These are phyloP conservation scores for Tubosaeta brunneosetosa DNA, from an alignment of 768 basidiomycete species.

Conservation along the genomic window DNA sequence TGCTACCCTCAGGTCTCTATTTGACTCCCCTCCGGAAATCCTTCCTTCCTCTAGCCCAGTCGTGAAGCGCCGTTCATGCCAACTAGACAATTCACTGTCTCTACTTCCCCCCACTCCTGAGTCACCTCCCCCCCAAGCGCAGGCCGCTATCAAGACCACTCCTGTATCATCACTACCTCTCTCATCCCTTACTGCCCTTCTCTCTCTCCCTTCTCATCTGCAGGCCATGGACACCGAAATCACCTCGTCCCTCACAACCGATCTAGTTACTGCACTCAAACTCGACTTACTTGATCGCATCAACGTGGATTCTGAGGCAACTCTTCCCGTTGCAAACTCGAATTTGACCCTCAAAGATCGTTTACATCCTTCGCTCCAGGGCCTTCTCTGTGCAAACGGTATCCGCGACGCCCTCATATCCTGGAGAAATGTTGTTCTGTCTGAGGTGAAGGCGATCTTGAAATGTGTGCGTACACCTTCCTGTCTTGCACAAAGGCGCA, in stretches of 20 bases:
- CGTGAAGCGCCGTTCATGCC: conserved; percentile 6
- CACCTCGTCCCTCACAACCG: conserved; percentile 67
- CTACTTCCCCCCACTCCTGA: conserved; percentile 37
- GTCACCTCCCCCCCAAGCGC: conserved; percentile 12
- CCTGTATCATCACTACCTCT: conserved; percentile 46
- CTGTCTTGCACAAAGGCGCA: not conserved
- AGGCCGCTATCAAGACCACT: conserved; percentile 24
- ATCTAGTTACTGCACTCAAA: conserved; percentile 68
- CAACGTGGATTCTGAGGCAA: conserved; percentile 15
- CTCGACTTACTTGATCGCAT: conserved; percentile 61
- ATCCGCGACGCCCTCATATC: conserved; percentile 61
- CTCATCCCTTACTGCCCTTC: conserved; percentile 65
- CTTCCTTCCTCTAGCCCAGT: conserved; percentile 1
- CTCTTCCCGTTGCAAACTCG: conserved; percentile 18
- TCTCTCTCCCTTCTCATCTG: conserved; percentile 71
- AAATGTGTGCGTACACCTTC: conserved; percentile 47
- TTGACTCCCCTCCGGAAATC: conserved; percentile 32
- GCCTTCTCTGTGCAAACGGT: conserved; percentile 70
- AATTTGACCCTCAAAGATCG: conserved; percentile 55
- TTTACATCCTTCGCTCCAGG: conserved; percentile 67
- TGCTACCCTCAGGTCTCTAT: conserved; percentile 60
- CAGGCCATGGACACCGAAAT: conserved; percentile 72
- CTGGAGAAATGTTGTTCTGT: conserved; percentile 67
- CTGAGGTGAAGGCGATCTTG: conserved; percentile 53
- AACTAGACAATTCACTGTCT: conserved; percentile 20